Percentiles rank a stretch among this genome's conserved stretches.
Conservation (phyloP, 2,329 filamentous ascomycete species). For the Cladosporium sp. region DNA sequence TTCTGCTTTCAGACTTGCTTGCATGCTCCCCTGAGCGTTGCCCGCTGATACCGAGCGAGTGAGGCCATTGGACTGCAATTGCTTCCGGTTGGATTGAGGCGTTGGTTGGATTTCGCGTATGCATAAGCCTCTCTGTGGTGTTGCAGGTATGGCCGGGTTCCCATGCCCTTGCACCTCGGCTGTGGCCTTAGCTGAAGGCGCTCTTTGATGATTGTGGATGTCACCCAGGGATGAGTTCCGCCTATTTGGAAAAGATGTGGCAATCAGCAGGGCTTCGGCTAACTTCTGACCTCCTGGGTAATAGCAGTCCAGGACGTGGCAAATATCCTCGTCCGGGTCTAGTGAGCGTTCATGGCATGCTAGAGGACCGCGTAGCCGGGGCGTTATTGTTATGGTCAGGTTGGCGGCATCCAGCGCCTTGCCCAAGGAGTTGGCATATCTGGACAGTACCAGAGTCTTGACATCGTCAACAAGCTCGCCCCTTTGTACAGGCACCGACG, state of each 20-base stretch:
- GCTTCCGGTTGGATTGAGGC: background rate
- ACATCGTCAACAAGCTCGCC: background rate
- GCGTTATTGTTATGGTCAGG: background rate
- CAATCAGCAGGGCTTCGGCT: background rate
- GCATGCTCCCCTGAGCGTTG: background rate
- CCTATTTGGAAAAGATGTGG: background rate
- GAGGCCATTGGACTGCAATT: background rate
- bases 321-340: background rate
- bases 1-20: background rate
- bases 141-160: background rate
- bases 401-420: background rate
- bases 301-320: background rate
- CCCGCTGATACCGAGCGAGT: background rate
- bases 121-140: background rate
- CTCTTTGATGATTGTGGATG: background rate
- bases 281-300: background rate
- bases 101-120: slow-evolving; percentile 3
- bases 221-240: background rate
- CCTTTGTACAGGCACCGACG: background rate
- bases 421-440: background rate
- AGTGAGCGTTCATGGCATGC: background rate
- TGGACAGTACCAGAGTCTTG: background rate
- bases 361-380: background rate
- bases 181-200: background rate
- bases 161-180: background rate